Conservation (phyloP, 805 yeast species). For the Barnettozyma pratensis region DNA sequence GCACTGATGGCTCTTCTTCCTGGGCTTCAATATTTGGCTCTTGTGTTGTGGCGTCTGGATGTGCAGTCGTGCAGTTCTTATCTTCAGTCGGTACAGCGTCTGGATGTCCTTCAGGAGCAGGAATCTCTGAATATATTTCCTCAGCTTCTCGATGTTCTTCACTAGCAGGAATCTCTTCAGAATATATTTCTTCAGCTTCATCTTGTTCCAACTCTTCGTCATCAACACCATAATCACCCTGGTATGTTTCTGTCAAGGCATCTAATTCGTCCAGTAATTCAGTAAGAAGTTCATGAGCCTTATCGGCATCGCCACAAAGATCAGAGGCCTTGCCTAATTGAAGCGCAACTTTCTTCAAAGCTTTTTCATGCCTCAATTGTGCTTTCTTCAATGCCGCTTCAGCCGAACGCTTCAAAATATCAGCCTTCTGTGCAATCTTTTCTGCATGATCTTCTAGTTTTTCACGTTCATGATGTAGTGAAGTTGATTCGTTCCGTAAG, state of each 20-base stretch:
- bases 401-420: conserved; percentile 11
- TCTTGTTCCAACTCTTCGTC: neutral
- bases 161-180: neutral
- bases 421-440: conserved; percentile 4
- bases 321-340: conserved; percentile 3
- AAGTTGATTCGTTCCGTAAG: conserved; percentile 2
- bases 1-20: neutral
- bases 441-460: conserved; percentile 4
- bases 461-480: conserved; percentile 6
- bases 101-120: no score
- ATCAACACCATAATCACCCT: conserved; percentile 1
- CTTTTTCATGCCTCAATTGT: conserved; percentile 11
- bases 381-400: conserved; percentile 16
- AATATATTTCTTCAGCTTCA: neutral
- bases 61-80: no score
- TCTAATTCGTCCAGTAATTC: conserved; percentile 8
- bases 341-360: conserved; percentile 1
- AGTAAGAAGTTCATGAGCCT: conserved; percentile 3
- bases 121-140: no score
- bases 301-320: conserved; percentile 3
- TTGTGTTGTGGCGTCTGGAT: no score
- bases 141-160: neutral
- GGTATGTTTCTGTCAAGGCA: conserved; percentile 1
- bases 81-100: no score
- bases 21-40: neutral